phyloP scores from a whole-genome alignment of 805 yeast species.

The Yarrowia sp. region DNA sequence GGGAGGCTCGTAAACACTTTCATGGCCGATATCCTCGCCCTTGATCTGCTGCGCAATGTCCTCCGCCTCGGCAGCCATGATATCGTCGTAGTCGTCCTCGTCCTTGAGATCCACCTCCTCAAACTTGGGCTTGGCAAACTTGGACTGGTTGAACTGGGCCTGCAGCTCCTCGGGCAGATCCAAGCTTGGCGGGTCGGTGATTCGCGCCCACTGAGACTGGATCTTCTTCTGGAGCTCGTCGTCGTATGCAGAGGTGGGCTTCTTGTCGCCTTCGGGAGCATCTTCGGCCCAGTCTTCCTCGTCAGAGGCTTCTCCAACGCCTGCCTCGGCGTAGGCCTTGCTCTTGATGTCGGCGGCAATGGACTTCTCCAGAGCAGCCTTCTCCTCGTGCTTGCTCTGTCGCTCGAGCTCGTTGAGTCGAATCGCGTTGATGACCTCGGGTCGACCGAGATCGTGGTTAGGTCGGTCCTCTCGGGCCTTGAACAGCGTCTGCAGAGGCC shows the following conservation, averaged over 20 bases:
- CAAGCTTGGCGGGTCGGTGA: constrained; percentile 5
- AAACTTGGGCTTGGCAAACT: not conserved
- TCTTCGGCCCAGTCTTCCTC: constrained; percentile 15
- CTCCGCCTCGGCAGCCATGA: constrained; percentile 9
- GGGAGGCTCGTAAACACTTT: not conserved
- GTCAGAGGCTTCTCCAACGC: not conserved
- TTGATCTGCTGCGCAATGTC: not conserved
- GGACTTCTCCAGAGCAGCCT: constrained; percentile 1
- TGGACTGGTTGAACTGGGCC: not conserved
- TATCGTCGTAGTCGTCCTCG: constrained; percentile 21
- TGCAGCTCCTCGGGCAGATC: not conserved
- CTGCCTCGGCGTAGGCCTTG: not conserved
- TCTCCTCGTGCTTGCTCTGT: not conserved
- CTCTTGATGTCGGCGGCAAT: not conserved
- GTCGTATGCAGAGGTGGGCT: constrained; percentile 2
- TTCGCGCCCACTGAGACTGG: constrained; percentile 21
- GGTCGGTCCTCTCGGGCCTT: constrained; percentile 15
- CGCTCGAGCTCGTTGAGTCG: constrained; percentile 4
- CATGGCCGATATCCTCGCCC: constrained; percentile 20
- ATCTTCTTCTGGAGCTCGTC: not conserved
- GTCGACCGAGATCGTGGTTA: not conserved
- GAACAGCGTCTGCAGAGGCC: constrained; percentile 18
- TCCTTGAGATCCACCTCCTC: constrained; percentile 22
- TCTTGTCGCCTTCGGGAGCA: not conserved
- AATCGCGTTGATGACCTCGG: constrained; percentile 21